A percentile compares a stretch with the other conserved stretches of the same genome.
phyloP scores from a whole-genome alignment of 805 yeast genomes.

The Lachancea sp. region DNA sequence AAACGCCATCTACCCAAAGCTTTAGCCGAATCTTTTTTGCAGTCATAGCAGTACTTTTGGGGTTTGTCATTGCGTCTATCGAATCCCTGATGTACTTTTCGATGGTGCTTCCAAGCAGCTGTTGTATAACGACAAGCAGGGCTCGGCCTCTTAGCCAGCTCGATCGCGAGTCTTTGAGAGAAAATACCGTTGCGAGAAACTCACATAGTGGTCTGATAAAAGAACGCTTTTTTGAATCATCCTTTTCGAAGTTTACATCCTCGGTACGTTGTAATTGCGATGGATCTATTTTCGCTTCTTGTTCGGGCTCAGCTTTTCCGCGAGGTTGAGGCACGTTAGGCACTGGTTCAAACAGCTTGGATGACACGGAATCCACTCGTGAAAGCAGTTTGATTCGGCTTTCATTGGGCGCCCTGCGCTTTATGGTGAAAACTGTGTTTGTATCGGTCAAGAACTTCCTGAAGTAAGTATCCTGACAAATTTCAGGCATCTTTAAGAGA shows the following conservation, averaged over 20 bases:
- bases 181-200: conserved; percentile 61
- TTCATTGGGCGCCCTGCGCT: conserved; percentile 12
- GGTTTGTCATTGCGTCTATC: conserved; percentile 24
- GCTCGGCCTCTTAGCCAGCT: conserved; percentile 83
- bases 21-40: conserved; percentile 28
- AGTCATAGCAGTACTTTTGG: conserved; percentile 40
- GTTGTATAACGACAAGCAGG: conserved; percentile 71
- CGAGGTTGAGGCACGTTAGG: conserved; percentile 1
- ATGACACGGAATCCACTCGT: conserved; percentile 10
- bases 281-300: background rate
- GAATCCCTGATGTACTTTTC: conserved; percentile 55
- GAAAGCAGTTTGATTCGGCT: conserved; percentile 4
- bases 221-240: conserved; percentile 30
- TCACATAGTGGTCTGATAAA: conserved; percentile 83
- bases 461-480: conserved; percentile 68
- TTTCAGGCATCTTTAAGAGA: conserved; percentile 54
- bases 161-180: conserved; percentile 53
- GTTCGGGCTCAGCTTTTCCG: conserved; percentile 10
- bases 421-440: conserved; percentile 2
- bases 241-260: conserved; percentile 11
- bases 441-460: conserved; percentile 60
- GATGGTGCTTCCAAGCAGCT: conserved; percentile 78
- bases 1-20: conserved; percentile 48
- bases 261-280: background rate
- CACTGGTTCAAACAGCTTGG: conserved; percentile 6